Conservation (phyloP, 225 moss, liverwort and hornwort genomes). For the Pseudoscleropodium purum region DNA sequence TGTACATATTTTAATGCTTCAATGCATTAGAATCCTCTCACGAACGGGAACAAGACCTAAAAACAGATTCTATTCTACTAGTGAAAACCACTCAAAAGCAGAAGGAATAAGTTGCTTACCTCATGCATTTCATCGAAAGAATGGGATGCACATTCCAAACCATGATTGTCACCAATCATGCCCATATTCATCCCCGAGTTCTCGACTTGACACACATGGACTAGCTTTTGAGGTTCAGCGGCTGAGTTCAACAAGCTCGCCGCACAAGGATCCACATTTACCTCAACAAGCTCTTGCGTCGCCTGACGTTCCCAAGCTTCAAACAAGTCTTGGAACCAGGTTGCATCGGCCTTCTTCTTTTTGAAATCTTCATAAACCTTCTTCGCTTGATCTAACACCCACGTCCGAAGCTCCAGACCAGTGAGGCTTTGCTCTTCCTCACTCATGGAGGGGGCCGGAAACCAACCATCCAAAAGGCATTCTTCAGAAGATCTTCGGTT, state of each 20-base stretch:
- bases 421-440: background rate
- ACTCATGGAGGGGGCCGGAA: background rate
- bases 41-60: background rate
- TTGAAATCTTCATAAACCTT: background rate
- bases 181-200: background rate
- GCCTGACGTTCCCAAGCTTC: background rate
- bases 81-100: background rate
- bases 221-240: too few relatives aligned
- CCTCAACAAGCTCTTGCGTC: background rate
- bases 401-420: background rate
- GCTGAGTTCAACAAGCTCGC: background rate
- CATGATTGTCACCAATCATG: too few relatives aligned
- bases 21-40: background rate
- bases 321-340: too few relatives aligned
- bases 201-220: background rate
- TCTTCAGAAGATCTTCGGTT: too few relatives aligned
- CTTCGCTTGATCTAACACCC: background rate
- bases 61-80: background rate
- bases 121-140: background rate
- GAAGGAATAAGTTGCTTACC: background rate
- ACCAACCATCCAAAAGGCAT: background rate
- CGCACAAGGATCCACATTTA: background rate
- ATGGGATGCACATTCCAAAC: background rate
- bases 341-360: background rate
- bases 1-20: too few relatives aligned